Conservation (phyloP, 768 basidiomycete species). For the Tulasnella sp. region DNA sequence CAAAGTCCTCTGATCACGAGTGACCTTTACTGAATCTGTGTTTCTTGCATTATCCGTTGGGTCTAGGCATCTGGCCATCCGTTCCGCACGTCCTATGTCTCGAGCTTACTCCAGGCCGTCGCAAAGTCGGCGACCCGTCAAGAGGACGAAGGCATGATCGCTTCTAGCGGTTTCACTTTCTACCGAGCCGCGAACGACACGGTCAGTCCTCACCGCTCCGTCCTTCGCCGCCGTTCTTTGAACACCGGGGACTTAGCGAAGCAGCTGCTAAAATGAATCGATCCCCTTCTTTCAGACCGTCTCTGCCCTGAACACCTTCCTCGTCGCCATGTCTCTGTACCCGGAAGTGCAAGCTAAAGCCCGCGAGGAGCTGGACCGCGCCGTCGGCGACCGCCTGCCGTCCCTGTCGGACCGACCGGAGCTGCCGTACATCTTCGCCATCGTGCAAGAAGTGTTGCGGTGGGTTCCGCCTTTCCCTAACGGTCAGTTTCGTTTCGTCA, state of each 20-base stretch:
- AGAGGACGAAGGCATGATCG: slow-evolving; percentile 8
- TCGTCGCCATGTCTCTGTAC: slow-evolving; percentile 36
- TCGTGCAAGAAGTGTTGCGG: slow-evolving; percentile 10
- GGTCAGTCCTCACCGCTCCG: neutral
- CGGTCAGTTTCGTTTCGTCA: too few species aligned
- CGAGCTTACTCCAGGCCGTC: neutral
- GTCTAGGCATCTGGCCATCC: neutral
- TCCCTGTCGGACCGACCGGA: slow-evolving; percentile 18
- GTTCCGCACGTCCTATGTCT: neutral
- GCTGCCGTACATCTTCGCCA: slow-evolving; percentile 29
- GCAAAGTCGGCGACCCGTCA: neutral
- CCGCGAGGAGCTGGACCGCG: slow-evolving; percentile 31
- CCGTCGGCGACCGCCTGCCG: slow-evolving; percentile 26
- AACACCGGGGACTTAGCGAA: too few species aligned
- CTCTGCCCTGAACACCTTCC: slow-evolving; percentile 27
- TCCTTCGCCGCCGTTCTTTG: too few species aligned
- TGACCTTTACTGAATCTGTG: too few species aligned
- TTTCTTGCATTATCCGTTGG: too few species aligned
- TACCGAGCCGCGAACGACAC: neutral
- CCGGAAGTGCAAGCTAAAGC: slow-evolving; percentile 27
- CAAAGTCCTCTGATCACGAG: neutral
- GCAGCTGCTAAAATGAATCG: too few species aligned
- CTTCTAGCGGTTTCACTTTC: neutral
- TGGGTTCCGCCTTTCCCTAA: neutral
- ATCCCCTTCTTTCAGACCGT: too few species aligned